Percentiles rank a stretch among this genome's conserved stretches.
phyloP scores from a whole-genome alignment of 352 stramenopile species.

The Pythium apleroticum region DNA sequence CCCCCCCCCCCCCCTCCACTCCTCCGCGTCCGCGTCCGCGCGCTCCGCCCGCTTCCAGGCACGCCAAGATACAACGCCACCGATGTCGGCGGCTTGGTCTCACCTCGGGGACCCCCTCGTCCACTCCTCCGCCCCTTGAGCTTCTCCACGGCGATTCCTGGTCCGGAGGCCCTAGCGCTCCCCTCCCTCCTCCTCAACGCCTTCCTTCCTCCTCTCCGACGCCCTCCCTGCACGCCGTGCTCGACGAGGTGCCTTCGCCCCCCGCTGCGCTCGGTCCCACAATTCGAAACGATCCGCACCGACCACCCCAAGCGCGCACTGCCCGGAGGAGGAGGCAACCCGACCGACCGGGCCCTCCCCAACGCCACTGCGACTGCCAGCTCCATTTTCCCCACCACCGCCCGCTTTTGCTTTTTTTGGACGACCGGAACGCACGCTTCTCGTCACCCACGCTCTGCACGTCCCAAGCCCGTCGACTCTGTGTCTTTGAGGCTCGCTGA shows the following conservation, averaged over 20 bases:
- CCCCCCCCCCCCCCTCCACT: background rate
- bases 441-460: conserved; percentile 14
- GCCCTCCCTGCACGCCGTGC: background rate
- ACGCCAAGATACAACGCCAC: background rate
- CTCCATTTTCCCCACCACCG: background rate
- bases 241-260: background rate
- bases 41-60: background rate
- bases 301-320: background rate
- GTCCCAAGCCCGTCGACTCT: conserved; percentile 9
- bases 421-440: background rate
- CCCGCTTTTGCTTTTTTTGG: conserved; percentile 19
- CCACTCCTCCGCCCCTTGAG: conserved; percentile 5
- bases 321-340: conserved; percentile 25
- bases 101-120: conserved; percentile 2
- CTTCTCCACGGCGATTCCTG: conserved; percentile 1
- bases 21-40: background rate
- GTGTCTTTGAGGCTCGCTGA: background rate
- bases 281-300: conserved; percentile 2
- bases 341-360: conserved; percentile 22
- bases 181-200: background rate
- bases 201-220: background rate
- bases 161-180: background rate
- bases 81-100: background rate
- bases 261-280: background rate
- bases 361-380: conserved; percentile 2